Evolutionary conservation across 768 basidiomycete genomes (phyloP), one percentile per base, ranked within the genome.

Genomic region (Leucosporidium creatinivorum): DNA sequence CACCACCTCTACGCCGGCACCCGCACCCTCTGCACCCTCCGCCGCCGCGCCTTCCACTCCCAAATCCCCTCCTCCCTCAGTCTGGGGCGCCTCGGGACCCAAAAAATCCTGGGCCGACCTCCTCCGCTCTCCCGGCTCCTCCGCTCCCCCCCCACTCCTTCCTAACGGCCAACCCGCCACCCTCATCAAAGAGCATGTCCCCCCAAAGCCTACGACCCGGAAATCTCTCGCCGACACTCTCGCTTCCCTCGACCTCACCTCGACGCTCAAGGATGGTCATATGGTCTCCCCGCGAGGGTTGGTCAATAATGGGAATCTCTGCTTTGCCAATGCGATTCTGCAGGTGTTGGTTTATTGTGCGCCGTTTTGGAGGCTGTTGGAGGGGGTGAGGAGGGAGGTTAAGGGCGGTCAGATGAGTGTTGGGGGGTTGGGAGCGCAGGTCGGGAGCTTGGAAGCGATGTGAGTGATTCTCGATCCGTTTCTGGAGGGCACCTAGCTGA

Each of bases 261-360:
- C 23, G 58, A n/a, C 39, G 58, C 44, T 12, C 23, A n/a, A 39
- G 44, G 39, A 36, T 12, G 54, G 39, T 17, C 65, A 48, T 30
- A 12, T 59, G 18, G 58, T 31, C 21, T 10, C 47, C 10, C 85
- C 90, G 0, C 82, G 93, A 19, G 94, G 94, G 7, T 80, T 99
- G 58, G 82, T 98, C 73, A 99, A 99, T 78, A 88, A 85, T 3
- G 93, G 94, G 0, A 99, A 99, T 79, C 87, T 97, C 86, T 99
- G 94, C 77, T 99, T 97, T 76, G 93, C 93, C 33, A 99, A 97
- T 75, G 86, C 92, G 79, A 80, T 97, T 28, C 80, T 99, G 36
- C 94, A 98, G 80, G 85, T 89, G 2, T 82, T 99, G 33, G 84
- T 93, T 1, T 94, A 92, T 78, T 91, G 88, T 73, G 83, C 84